Evolutionary conservation across 176 grass and related monocot species (phyloP).

Genomic region (Cenchrus americanus): DNA sequence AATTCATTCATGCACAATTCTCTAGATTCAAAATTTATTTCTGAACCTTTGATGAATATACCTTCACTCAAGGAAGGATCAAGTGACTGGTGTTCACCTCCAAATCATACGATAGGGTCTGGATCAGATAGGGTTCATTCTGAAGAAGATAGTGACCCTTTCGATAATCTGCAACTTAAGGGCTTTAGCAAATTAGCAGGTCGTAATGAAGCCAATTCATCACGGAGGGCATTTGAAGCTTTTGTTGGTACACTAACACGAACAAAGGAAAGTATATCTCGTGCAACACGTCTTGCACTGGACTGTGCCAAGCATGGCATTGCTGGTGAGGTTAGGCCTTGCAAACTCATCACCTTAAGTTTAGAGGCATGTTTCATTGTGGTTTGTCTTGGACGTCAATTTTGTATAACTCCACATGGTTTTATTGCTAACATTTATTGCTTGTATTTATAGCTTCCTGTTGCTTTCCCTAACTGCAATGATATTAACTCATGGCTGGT

Average conservation of each 20-base stretch:
- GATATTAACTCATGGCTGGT: neutral
- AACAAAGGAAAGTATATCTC: constrained; percentile 93
- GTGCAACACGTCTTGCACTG: constrained; percentile 91
- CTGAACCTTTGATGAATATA: constrained; percentile 50
- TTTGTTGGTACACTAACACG: constrained; percentile 81
- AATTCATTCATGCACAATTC: constrained; percentile 66
- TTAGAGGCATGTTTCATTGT: constrained; percentile 7
- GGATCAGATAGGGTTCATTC: constrained; percentile 51
- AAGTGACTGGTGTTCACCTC: constrained; percentile 58
- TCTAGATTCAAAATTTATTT: constrained; percentile 56
- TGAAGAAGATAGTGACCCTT: constrained; percentile 54
- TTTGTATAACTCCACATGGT: neutral
- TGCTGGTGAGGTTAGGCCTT: constrained; percentile 84
- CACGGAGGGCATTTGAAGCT: constrained; percentile 75
- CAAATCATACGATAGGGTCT: constrained; percentile 45
- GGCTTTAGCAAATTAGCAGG: constrained; percentile 49
- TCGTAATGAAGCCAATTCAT: constrained; percentile 66
- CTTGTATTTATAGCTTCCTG: constrained; percentile 35
- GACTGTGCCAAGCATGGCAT: constrained; percentile 95
- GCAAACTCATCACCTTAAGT: constrained; percentile 41
- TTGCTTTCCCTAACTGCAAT: constrained; percentile 10
- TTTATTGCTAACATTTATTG: constrained; percentile 17
- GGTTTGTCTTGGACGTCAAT: constrained; percentile 31
- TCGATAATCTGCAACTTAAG: constrained; percentile 48
- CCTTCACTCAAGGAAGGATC: constrained; percentile 64